These are phyloP conservation scores for Xylaria intraflava DNA, from an alignment of 495 filamentous ascomycete genomes.

Conservation along the genomic window DNA sequence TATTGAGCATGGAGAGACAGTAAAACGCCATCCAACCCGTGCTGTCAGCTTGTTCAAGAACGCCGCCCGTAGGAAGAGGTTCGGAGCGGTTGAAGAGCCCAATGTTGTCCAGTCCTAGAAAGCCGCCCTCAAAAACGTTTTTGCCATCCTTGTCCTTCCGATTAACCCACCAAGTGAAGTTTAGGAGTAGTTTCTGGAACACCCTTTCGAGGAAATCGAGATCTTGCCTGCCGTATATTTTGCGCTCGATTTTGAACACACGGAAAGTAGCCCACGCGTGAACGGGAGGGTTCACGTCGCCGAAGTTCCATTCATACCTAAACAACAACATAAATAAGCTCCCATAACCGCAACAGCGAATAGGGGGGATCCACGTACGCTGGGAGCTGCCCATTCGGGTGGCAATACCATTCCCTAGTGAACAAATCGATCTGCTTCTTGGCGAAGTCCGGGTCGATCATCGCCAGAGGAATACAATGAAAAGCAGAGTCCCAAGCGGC, in stretches of 20 bases:
- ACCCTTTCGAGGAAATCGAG: conserved; percentile 93
- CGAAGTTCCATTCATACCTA: conserved; percentile 94
- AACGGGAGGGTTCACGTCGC: conserved; percentile 93
- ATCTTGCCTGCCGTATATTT: conserved; percentile 91
- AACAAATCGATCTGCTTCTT: conserved; percentile 96
- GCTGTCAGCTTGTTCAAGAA: conserved; percentile 91
- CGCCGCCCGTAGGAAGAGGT: conserved; percentile 85
- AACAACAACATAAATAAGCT: conserved; percentile 23
- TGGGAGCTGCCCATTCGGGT: conserved; percentile 90
- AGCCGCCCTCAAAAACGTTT: conserved; percentile 95
- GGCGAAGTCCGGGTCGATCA: conserved; percentile 95
- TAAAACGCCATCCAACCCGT: conserved; percentile 99
- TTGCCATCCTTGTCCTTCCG: conserved; percentile 90
- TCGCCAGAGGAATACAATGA: conserved; percentile 89
- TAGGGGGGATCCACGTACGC: conserved; percentile 27
- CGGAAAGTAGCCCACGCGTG: conserved; percentile 95
- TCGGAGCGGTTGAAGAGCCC: conserved; percentile 97
- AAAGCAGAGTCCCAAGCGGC: conserved; percentile 97
- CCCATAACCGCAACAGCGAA: background rate
- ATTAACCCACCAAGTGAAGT: conserved; percentile 99
- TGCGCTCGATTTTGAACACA: conserved; percentile 95
- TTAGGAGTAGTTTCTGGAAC: conserved; percentile 90
- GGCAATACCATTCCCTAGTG: conserved; percentile 98
- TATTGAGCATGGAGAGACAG: conserved; percentile 91
- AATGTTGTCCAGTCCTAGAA: conserved; percentile 95